Base-by-base conservation (phyloP, 2,329 filamentous ascomycete species). In the Aspergillus brunneoviolaceus region DNA sequence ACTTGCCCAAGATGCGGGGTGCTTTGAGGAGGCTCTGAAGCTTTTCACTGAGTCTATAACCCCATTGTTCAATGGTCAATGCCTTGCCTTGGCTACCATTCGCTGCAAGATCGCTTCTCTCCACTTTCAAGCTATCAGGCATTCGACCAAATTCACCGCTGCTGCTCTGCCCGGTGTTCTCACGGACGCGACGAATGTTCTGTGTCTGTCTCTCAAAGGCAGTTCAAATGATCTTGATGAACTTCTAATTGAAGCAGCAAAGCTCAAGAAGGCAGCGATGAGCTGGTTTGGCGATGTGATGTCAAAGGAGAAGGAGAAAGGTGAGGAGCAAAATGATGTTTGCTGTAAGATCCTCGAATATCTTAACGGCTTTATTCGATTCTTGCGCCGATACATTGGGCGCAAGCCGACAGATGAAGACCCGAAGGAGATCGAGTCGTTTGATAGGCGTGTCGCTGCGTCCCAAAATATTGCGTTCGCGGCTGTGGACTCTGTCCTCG, bases 161-260 rank as follows among this genome's bases (percentile, higher is more conserved):
- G 51, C 59, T 10, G 60, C 63, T 23, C 61, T 71, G 1, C 61
- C 70, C 4, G 61, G 66, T 21, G 71, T 71, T 11, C 65, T 77
- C 5, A 63, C 67, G 23, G 72, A 76, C 54, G 76, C 76, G 2
- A 73, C 72, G 4, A 62, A 65, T 27, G 67, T 72, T 11, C 62
- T 80, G 35, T 72, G 70, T 16, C 64, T 75, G 31, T 72, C 74
- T 27, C 60, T 79, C 10, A 75, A 74, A 60, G 79, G 78, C 4
- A 79, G 70, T 29, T 59, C 71, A 10, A 68, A 64, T 47, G 78
- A 80, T 35, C 61, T 80, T n/a, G 79, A 80, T 59, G 77, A 80
- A 35, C 65, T 80, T 5, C 65, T 80, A 14, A 68, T 80, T 49
- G 76, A 78, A 63, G 69, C 77, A 25, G 75, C 77, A 4, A 76